Evolutionary conservation across 768 basidiomycete genomes (phyloP), one percentile per base, ranked within the genome.

Genomic region (Tylopilus felleus): DNA sequence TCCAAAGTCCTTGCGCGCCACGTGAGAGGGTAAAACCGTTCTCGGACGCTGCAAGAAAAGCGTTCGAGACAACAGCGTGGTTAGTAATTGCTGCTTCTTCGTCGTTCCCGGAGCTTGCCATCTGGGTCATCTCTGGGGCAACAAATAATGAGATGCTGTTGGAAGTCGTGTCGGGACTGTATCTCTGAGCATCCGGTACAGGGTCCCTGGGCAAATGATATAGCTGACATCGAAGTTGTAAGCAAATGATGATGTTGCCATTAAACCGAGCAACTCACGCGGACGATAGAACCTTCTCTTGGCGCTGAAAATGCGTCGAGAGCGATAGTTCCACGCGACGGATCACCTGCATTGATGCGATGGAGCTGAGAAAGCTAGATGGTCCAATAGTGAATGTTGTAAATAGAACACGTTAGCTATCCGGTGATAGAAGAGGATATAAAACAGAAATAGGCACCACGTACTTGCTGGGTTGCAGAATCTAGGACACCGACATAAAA

Each of bases 311-410:
- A 71, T 1, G 80, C 71, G 21, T 82, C 80, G 1, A 91, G 71
- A 1, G 88, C 81, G 14, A 90, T 75, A 4, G 78, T 76, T 3
- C 89, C 89, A 7, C 84, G 78, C 16, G 82, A 82, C 2, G 86
- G 88, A 62, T 86, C 87, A 4, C 89, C 89, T 0, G 88, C 84
- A 22, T 76, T 81, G 53, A 91, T 83, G 51, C 71, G 76, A 60
- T 80, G 80, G 36, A 85, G 73, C 43, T 77, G 76, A 21, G 64
- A 61, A 3, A 79, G 57, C 80, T 84, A 49, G 9, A 28, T 33
- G 49, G 27, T 29, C 12, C 21, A 36, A 42, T 7, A 8, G n/a
- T n/a, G n/a, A 19, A 38, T 19, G n/a, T 38, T 35, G 14, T 6
- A 35, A 9, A 13, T 12, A 41, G 22, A 21, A 6, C 2, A 29